Percentiles rank a stretch among this genome's conserved stretches.
These are phyloP conservation scores for Epithele typhae DNA, from an alignment of 768 basidiomycete genomes.

Conservation along the genomic window DNA sequence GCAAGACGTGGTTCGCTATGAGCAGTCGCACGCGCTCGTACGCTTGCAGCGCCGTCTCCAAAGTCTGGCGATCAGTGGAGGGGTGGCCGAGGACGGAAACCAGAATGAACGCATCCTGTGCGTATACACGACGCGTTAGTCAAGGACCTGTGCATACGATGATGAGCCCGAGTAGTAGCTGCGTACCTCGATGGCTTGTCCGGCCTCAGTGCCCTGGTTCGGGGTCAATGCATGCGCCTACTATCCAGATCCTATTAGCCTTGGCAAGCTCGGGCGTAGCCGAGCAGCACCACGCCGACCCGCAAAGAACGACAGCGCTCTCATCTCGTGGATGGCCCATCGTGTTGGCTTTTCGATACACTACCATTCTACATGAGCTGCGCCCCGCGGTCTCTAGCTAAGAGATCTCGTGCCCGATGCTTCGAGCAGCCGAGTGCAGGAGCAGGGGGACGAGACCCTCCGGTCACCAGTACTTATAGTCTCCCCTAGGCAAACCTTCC, in stretches of 20 bases:
- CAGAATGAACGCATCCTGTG: slow-evolving; percentile 30
- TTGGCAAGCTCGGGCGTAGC: slow-evolving; percentile 21
- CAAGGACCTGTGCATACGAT: background rate
- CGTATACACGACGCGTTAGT: background rate
- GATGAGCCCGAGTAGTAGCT: too few relatives aligned
- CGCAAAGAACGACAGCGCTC: slow-evolving; percentile 23
- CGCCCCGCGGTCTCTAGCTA: too few relatives aligned
- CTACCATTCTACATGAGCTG: too few relatives aligned
- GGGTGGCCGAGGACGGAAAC: slow-evolving; percentile 24
- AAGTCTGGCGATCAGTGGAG: slow-evolving; percentile 13
- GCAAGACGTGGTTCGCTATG: slow-evolving; percentile 24
- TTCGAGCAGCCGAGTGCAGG: too few relatives aligned
- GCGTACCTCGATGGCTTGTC: slow-evolving; percentile 30
- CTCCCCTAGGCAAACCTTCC: too few relatives aligned
- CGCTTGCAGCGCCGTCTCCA: slow-evolving; percentile 21
- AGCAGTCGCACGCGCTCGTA: slow-evolving; percentile 28
- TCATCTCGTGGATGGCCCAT: slow-evolving; percentile 29
- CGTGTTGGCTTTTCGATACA: slow-evolving; percentile 23
- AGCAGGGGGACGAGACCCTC: too few relatives aligned
- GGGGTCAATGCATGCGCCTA: slow-evolving; percentile 33
- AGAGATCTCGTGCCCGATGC: too few relatives aligned
- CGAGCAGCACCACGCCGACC: slow-evolving; percentile 25
- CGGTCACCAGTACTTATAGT: too few relatives aligned
- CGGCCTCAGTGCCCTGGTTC: slow-evolving; percentile 30
- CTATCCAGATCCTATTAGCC: background rate